Evolutionary conservation across 495 filamentous ascomycete genomes (phyloP).

Genomic region (Aspergillus conjunctus): DNA sequence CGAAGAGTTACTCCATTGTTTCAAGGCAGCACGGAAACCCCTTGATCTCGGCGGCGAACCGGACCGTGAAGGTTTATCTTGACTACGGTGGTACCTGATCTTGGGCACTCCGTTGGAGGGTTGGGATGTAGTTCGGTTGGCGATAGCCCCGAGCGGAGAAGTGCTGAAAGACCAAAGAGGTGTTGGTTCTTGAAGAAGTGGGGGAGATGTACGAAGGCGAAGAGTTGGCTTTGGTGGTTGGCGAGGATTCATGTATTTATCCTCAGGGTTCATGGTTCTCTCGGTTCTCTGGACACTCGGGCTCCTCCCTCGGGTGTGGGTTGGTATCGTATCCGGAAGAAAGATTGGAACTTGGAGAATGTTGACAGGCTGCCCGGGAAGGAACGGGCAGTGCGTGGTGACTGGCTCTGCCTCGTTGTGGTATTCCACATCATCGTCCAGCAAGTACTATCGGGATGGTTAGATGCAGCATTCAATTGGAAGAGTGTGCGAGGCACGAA

Average conservation of each 20-base stretch:
- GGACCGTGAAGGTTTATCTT: slow-evolving; percentile 41
- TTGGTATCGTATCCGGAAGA: slow-evolving; percentile 47
- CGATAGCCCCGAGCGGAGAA: slow-evolving; percentile 31
- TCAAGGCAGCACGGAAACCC: slow-evolving; percentile 40
- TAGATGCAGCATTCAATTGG: slow-evolving; percentile 13
- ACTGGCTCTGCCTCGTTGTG: slow-evolving; percentile 69
- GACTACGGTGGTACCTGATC: slow-evolving; percentile 16
- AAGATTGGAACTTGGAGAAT: slow-evolving; percentile 78
- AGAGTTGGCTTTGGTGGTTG: slow-evolving; percentile 57
- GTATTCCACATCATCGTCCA: slow-evolving; percentile 73
- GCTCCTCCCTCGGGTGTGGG: slow-evolving; percentile 40
- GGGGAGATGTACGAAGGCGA: slow-evolving; percentile 60
- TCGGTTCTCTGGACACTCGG: slow-evolving; percentile 44
- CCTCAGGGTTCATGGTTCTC: slow-evolving; percentile 75
- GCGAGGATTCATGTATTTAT: slow-evolving; percentile 72
- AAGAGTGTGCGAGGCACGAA: slow-evolving; percentile 46
- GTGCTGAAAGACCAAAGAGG: slow-evolving; percentile 30
- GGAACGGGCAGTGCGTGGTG: slow-evolving; percentile 79
- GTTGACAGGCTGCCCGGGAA: slow-evolving; percentile 85
- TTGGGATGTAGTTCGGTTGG: slow-evolving; percentile 41
- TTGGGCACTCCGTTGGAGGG: slow-evolving; percentile 36
- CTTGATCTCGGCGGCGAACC: slow-evolving; percentile 44
- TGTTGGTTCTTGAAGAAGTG: slow-evolving; percentile 42
- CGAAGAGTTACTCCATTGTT: slow-evolving; percentile 33
- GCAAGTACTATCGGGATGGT: slow-evolving; percentile 62